Conservation (phyloP, 768 basidiomycete species). For the Boletus tylopilopsis region DNA sequence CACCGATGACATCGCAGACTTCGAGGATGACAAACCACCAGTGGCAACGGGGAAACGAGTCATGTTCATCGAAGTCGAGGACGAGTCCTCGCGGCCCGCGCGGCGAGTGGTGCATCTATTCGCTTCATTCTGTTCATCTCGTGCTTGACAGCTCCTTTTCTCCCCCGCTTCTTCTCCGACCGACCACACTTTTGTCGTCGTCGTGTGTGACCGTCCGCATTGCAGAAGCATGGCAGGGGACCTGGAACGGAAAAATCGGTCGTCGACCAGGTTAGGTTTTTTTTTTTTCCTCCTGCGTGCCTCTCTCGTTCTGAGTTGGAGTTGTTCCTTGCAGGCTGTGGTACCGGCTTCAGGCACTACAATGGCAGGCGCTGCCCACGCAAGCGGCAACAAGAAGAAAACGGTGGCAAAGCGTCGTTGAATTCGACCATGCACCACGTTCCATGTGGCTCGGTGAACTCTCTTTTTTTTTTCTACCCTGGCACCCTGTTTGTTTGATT, state of each 20-base stretch:
- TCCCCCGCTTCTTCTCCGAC: neutral
- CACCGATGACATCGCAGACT: conserved; percentile 24
- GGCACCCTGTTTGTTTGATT: neutral
- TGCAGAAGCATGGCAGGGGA: conserved; percentile 24
- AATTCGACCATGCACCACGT: neutral
- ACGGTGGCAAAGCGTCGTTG: conserved; percentile 22
- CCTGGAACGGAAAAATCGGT: conserved; percentile 9
- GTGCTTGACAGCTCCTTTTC: neutral
- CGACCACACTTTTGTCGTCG: no score
- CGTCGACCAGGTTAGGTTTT: conserved; percentile 23
- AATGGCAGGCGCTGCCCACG: neutral
- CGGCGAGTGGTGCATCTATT: conserved; percentile 24
- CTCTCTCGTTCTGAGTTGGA: neutral
- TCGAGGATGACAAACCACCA: conserved; percentile 18
- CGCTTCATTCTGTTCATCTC: neutral
- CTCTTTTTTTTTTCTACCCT: neutral
- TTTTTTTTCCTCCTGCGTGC: neutral
- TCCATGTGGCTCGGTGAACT: neutral
- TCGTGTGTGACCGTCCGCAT: neutral
- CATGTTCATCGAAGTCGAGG: conserved; percentile 20
- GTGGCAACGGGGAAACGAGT: conserved; percentile 24
- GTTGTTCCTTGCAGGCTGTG: conserved; percentile 3
- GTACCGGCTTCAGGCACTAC: conserved; percentile 1
- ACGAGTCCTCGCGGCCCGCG: conserved; percentile 22
- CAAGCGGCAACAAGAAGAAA: conserved; percentile 19